phyloP scores from a whole-genome alignment of 768 basidiomycete species.

The Termitomyces sp. region DNA sequence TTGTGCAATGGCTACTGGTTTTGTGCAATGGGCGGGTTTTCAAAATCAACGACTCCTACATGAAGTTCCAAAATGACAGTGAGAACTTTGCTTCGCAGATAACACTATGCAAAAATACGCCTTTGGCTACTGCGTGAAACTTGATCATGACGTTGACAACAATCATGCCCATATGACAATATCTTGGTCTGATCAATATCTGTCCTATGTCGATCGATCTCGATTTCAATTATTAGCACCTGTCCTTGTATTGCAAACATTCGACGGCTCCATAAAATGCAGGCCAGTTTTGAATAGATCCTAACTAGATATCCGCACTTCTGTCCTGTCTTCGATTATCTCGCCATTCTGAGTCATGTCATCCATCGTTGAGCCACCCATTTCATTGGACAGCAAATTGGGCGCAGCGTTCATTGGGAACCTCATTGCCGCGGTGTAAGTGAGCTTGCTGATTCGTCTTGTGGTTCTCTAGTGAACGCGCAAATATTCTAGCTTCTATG shows the following conservation, averaged over 20 bases:
- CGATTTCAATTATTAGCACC: not conserved
- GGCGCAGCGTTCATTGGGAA: not conserved
- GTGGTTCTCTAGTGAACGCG: not conserved
- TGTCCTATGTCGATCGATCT: conserved; percentile 12
- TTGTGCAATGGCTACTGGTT: not conserved
- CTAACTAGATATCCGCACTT: not conserved
- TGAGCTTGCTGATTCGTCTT: not conserved
- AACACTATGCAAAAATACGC: not conserved
- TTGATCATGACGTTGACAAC: not conserved
- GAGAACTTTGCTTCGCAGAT: not conserved
- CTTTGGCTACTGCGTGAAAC: not conserved
- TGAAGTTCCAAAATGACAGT: not conserved
- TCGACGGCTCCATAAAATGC: not conserved
- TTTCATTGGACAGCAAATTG: not conserved
- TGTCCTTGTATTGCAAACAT: not conserved
- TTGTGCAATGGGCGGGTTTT: too few relatives aligned
- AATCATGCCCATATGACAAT: not conserved
- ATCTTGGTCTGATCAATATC: not conserved
- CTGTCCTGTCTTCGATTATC: not conserved
- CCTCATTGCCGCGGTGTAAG: not conserved
- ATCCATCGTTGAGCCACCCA: not conserved
- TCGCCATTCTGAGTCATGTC: not conserved
- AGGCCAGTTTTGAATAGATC: not conserved
- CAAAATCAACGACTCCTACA: not conserved
- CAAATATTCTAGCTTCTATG: conserved; percentile 21